These are phyloP conservation scores for Hypoxylon sp. DNA, from an alignment of 2,329 filamentous ascomycete genomes.

Conservation along the genomic window DNA sequence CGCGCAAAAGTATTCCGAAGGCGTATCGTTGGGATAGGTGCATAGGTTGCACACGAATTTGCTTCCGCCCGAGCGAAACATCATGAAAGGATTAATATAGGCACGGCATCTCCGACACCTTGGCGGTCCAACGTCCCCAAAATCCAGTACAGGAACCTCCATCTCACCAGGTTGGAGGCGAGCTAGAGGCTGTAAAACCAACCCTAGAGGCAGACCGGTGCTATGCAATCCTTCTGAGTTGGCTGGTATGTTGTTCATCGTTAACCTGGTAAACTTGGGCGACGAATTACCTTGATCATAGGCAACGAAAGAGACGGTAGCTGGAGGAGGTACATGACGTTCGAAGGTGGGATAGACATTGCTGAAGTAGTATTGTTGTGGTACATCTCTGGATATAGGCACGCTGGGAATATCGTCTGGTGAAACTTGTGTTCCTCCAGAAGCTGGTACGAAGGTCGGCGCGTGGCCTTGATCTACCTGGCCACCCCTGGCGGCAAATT, in stretches of 20 bases:
- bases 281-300: slow-evolving; percentile 97
- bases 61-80: slow-evolving; percentile 92
- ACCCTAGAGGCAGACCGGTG: slow-evolving; percentile 86
- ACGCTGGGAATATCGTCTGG: slow-evolving; percentile 94
- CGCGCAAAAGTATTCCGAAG: slow-evolving; percentile 92
- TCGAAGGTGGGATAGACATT: slow-evolving; percentile 97
- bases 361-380: slow-evolving; percentile 85
- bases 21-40: slow-evolving; percentile 94
- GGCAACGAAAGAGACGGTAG: slow-evolving; percentile 89
- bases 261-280: slow-evolving; percentile 91
- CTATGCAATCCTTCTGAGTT: slow-evolving; percentile 82
- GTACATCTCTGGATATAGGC: slow-evolving; percentile 82
- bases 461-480: slow-evolving; percentile 53
- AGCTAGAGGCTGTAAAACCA: slow-evolving; percentile 90
- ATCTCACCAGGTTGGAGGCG: slow-evolving; percentile 85
- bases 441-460: slow-evolving; percentile 66
- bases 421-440: slow-evolving; percentile 81
- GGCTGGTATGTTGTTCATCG: slow-evolving; percentile 91
- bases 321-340: slow-evolving; percentile 89
- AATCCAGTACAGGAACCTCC: slow-evolving; percentile 91
- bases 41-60: slow-evolving; percentile 99
- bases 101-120: slow-evolving; percentile 92
- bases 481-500: slow-evolving; percentile 61
- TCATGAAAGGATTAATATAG: slow-evolving; percentile 99
- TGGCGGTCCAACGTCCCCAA: slow-evolving; percentile 90